Base-by-base conservation (phyloP, 345 rosid genomes). In the Viola odorata region DNA sequence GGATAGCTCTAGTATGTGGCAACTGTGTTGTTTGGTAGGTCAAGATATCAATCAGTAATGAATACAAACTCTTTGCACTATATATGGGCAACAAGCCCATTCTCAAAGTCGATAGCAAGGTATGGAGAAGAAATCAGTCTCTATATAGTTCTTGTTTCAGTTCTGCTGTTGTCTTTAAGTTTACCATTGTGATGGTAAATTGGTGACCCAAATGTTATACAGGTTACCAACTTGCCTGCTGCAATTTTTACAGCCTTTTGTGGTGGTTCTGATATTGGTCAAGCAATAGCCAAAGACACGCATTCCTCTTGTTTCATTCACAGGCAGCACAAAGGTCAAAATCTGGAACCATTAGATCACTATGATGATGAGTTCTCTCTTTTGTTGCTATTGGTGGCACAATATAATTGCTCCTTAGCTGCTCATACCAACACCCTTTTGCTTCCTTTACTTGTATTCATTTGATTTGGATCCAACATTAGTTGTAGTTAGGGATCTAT, bases 101-200 rank as follows among this genome's bases (percentile, higher is more conserved):
- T 68, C 86, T 90, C 50, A 94, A 94, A 76, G 99, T 90, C 57
- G 99, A 94, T 73, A 85, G 96, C 84, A 90, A 94, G 99, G 99
- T 90, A 68, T 53, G 58, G 52, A 38, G 51, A 48, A 45, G 57
- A 41, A 12, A 61, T 16, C 45, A 36, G 8, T 51, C 50, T 7
- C 44, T 40, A 12, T 16, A 12, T 53, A 11, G 14, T 16, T 13
- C n/a, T 55, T 50, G 14, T 57, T 40, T 32, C 8, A 7, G 4
- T 13, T 12, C 14, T 4, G n/a, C 8, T 6, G 15, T n/a, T 5
- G 41, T 42, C 23, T 41, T 52, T 5, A 41, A 40, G 50, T 60
- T 32, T 58, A 37, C 44, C 23, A 8, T 41, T 53, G 52, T 11
- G 36, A 57, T 63, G 60, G 53, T 47, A 32, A n/a, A 58, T 64